Evolutionary conservation across 139 green algal species (phyloP), one percentile per base, ranked within the genome.

Genomic region (Monoraphidium neglectum): DNA sequence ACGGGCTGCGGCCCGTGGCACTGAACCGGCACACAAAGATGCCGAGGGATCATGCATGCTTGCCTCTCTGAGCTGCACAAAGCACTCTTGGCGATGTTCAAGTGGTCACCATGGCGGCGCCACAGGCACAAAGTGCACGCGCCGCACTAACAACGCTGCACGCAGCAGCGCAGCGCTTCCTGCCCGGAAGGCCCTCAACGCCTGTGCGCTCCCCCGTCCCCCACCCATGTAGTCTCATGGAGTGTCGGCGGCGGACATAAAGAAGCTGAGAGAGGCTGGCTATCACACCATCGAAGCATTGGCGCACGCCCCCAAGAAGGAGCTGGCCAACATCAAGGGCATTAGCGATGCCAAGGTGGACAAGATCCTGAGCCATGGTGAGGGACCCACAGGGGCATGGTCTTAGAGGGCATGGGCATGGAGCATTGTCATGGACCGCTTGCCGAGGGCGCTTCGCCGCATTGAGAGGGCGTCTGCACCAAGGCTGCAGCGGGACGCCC

Each of bases 311-410:
- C 79, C 90, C 26, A 96, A 91, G 79, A 92, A 90, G 33, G 90
- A 98, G 67, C 87, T 99, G 4, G 62, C 77, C 1, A 77, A 82
- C 16, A 95, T 99, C 82, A 99, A 99, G 70, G 97, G 97, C 47
- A 78, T 99, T 35, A 98, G 93, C 77, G 96, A 99, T 67, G 88
- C 87, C 16, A 99, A 99, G 76, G 93, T 95, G 12, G 85, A 94
- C 33, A 98, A 98, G 80, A 74, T 98, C 26, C 91, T 95, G 65
- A 88, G 92, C 65, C 91, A 92, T 70, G 92, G 93, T 95, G 68
- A 56, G n/a, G n/a, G n/a, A n/a, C n/a, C n/a, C n/a, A n/a, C n/a
- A n/a, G 43, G 43, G 43, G 43, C 43, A 51, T 8, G 8, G 8
- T 12, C 8, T 51, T 51, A 12, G 8, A 51, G 8, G 43, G 43